These are phyloP conservation scores for Apium graveolens DNA, from an alignment of 129 eudicot genomes.

Conservation along the genomic window DNA sequence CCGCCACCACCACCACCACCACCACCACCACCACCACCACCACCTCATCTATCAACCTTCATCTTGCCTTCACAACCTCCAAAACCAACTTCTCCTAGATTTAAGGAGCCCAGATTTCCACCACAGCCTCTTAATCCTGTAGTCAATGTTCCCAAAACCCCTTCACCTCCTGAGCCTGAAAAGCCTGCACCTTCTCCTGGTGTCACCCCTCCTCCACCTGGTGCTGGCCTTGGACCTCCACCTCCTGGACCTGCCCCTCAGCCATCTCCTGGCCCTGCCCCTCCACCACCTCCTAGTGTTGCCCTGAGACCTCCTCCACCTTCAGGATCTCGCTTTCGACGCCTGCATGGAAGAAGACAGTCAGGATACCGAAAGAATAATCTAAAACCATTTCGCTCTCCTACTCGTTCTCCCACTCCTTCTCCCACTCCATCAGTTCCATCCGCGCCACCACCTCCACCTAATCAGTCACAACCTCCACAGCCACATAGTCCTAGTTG, in stretches of 20 bases:
- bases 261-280: neutral
- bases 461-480: conserved; percentile 3
- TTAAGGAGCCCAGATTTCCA: neutral
- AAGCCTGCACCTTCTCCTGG: neutral
- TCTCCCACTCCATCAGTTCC: neutral
- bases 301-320: conserved; percentile 34
- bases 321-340: conserved; percentile 28
- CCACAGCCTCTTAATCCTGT: conserved; percentile 21
- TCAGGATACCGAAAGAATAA: conserved; percentile 44
- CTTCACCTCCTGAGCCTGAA: neutral
- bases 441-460: neutral
- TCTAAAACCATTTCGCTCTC: conserved; percentile 10
- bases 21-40: neutral
- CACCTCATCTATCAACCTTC: neutral
- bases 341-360: conserved; percentile 56
- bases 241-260: conserved; percentile 20
- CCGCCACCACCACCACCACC: neutral
- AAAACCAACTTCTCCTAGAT: conserved; percentile 23
- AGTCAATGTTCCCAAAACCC: neutral
- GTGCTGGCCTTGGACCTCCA: conserved; percentile 36
- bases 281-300: conserved; percentile 46
- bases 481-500: conserved; percentile 20
- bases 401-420: too few relatives aligned
- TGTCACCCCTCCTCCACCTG: conserved; percentile 41
- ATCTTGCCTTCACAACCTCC: conserved; percentile 6